Conservation (phyloP, 306 rosid species). For the Trichosanthes cucumerina region DNA sequence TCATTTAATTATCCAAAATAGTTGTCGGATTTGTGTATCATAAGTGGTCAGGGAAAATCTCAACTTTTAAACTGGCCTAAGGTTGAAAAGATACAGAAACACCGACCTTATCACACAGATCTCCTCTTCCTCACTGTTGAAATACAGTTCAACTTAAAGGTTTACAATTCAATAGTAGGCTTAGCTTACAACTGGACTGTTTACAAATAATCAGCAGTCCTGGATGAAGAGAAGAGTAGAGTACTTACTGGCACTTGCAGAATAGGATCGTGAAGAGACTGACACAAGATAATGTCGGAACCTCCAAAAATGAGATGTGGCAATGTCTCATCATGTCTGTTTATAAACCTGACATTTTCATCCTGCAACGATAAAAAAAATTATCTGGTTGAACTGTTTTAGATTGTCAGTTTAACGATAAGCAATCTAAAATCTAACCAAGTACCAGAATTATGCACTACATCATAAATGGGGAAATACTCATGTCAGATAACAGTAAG, state of each 20-base stretch:
- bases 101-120: neutral
- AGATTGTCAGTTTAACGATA: neutral
- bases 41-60: neutral
- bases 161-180: neutral
- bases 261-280: constrained; percentile 56
- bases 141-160: neutral
- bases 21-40: neutral
- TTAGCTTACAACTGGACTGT: neutral
- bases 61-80: neutral
- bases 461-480: neutral
- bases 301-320: constrained; percentile 65
- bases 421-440: neutral
- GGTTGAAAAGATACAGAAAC: neutral
- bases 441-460: neutral
- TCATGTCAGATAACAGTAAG: neutral
- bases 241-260: constrained; percentile 56
- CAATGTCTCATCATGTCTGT: constrained; percentile 35
- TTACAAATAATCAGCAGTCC: neutral
- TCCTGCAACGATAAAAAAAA: constrained; percentile 29
- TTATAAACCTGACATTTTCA: constrained; percentile 31
- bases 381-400: neutral
- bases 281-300: constrained; percentile 67
- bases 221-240: constrained; percentile 4
- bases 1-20: neutral
- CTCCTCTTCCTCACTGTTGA: neutral